These are phyloP conservation scores for Puccinia polysora DNA, from an alignment of 1,284 basidiomycete genomes.

Conservation along the genomic window DNA sequence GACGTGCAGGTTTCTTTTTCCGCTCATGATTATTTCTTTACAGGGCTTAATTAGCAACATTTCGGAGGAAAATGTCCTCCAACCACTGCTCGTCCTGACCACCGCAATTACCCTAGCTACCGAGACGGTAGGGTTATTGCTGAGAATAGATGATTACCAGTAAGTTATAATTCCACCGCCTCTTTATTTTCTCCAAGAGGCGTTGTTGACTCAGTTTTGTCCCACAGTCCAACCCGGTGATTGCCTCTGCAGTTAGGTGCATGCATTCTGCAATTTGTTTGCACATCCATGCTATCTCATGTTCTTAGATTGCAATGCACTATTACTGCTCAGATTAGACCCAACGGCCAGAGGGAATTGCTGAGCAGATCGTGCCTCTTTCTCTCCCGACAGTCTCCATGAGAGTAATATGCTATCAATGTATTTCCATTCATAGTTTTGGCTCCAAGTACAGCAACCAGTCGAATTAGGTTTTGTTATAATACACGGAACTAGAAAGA, in stretches of 20 bases:
- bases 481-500: neutral
- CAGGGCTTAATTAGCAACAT: conserved; percentile 95
- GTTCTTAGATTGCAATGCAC: conserved; percentile 17
- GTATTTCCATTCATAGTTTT: too few relatives aligned
- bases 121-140: conserved; percentile 90
- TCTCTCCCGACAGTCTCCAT: too few relatives aligned
- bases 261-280: conserved; percentile 2
- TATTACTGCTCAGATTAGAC: too few relatives aligned
- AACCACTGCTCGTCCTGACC: conserved; percentile 90
- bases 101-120: conserved; percentile 92
- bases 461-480: neutral
- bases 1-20: conserved; percentile 2
- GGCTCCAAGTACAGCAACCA: neutral
- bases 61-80: conserved; percentile 92
- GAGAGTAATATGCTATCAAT: too few relatives aligned
- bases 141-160: conserved; percentile 91
- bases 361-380: too few relatives aligned
- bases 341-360: too few relatives aligned
- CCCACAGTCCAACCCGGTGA: conserved; percentile 28
- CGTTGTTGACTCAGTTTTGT: neutral
- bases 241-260: neutral
- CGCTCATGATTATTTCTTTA: conserved; percentile 15
- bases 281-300: neutral
- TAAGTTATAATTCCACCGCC: conserved; percentile 46
- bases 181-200: conserved; percentile 44